These are phyloP conservation scores for Hypoxylon sp. DNA, from an alignment of 2,329 filamentous ascomycete species.

Conservation along the genomic window DNA sequence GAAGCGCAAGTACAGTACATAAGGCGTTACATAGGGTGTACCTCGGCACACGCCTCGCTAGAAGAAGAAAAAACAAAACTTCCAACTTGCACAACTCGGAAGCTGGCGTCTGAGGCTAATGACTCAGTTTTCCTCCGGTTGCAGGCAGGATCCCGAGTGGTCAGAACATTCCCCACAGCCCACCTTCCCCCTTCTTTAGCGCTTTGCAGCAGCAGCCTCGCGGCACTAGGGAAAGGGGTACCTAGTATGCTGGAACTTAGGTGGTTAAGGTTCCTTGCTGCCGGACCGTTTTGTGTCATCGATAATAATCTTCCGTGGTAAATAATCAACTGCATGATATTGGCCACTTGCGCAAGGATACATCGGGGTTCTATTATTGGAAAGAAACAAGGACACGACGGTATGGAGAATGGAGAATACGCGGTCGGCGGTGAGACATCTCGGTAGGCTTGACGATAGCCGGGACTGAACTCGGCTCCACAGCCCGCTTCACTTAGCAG, in stretches of 20 bases:
- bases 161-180: constrained; percentile 32
- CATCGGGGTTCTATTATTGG: constrained; percentile 24
- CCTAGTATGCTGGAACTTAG: constrained; percentile 8
- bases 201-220: constrained; percentile 40
- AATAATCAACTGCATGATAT: constrained; percentile 25
- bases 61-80: too few species aligned
- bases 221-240: constrained; percentile 34
- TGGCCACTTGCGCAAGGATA: constrained; percentile 12
- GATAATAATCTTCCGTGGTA: constrained; percentile 30
- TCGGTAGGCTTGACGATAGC: constrained; percentile 35
- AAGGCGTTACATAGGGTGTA: constrained; percentile 25
- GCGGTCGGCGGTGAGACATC: constrained; percentile 40
- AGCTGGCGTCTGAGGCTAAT: constrained; percentile 31
- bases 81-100: constrained; percentile 31
- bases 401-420: constrained; percentile 13
- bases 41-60: constrained; percentile 28
- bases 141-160: constrained; percentile 46
- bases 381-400: constrained; percentile 12
- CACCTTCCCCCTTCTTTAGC: constrained; percentile 38
- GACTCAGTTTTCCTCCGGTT: constrained; percentile 40
- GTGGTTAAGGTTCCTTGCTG: constrained; percentile 19
- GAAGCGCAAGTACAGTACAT: constrained; percentile 6
- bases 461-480: constrained; percentile 37
- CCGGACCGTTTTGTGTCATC: constrained; percentile 35
- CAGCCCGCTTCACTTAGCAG: constrained; percentile 26